Percentiles rank a stretch among this genome's conserved stretches.
Conservation (phyloP, 2,329 filamentous ascomycete genomes). For the Epichloe bromicola region DNA sequence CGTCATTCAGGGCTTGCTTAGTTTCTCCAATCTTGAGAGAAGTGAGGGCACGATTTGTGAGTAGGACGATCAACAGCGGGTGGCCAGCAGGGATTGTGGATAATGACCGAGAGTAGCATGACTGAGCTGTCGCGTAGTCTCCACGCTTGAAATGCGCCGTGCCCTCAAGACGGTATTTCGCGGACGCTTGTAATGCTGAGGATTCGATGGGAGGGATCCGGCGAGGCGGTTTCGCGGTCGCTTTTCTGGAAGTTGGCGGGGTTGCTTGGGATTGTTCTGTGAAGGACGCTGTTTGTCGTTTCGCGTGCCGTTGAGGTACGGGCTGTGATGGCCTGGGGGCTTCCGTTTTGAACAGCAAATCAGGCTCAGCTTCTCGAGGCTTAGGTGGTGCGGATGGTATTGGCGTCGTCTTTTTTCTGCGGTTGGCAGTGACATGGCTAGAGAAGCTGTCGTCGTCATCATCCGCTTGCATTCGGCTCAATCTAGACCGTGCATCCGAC, state of each 20-base stretch:
- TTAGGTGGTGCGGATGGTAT: constrained; percentile 28
- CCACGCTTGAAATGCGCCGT: constrained; percentile 88
- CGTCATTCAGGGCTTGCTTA: constrained; percentile 73
- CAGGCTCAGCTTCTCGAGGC: constrained; percentile 32
- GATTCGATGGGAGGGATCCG: constrained; percentile 55
- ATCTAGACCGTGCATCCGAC: constrained; percentile 32
- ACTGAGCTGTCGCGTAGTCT: constrained; percentile 78
- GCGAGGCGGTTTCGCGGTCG: constrained; percentile 37
- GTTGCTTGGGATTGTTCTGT: constrained; percentile 13
- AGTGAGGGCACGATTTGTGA: constrained; percentile 84
- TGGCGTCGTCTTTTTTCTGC: constrained; percentile 56
- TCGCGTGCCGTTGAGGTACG: constrained; percentile 23
- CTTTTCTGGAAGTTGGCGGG: constrained; percentile 24
- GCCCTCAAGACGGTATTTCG: constrained; percentile 65
- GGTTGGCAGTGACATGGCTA: constrained; percentile 76
- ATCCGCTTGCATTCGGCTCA: constrained; percentile 49
- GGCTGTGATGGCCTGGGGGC: constrained; percentile 22
- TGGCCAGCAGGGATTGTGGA: constrained; percentile 62
- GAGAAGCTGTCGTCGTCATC: constrained; percentile 66
- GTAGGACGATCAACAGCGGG: constrained; percentile 74
- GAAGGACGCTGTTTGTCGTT: constrained; percentile 19
- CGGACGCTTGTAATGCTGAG: constrained; percentile 59
- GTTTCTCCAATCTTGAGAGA: constrained; percentile 85
- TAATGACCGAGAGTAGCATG: constrained; percentile 68
- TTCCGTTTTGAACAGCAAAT: constrained; percentile 47